A percentile compares a stretch with the other conserved stretches of the same genome.
phyloP scores from a whole-genome alignment of 2,329 filamentous ascomycete genomes.

The Cladosporium sp. region DNA sequence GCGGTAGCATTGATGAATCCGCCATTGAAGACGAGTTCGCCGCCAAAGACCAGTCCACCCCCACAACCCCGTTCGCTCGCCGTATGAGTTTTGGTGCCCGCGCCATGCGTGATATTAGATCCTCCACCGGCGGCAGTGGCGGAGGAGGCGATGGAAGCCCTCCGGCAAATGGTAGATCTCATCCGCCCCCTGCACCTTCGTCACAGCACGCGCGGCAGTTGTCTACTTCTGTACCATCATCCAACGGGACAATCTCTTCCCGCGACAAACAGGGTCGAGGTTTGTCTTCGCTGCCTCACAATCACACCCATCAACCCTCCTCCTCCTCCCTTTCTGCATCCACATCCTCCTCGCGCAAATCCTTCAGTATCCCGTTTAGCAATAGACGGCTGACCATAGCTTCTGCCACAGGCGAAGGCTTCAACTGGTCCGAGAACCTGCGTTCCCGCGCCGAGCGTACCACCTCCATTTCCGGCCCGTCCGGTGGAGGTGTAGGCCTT shows the following conservation, averaged over 20 bases:
- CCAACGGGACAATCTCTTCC: conserved; percentile 45
- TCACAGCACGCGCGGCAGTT: conserved; percentile 19
- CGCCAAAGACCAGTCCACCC: conserved; percentile 41
- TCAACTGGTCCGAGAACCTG: conserved; percentile 97
- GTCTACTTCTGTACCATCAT: conserved; percentile 14
- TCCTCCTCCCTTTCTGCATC: conserved; percentile 8
- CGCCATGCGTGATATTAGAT: conserved; percentile 67
- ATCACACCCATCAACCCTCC: background rate
- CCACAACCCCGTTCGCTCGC: conserved; percentile 71
- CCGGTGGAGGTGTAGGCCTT: conserved; percentile 3
- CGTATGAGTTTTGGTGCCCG: conserved; percentile 88
- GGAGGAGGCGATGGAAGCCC: conserved; percentile 27
- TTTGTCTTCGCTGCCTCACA: conserved; percentile 44
- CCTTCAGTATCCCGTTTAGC: conserved; percentile 14
- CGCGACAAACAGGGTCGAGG: conserved; percentile 54
- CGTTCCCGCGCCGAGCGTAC: conserved; percentile 81
- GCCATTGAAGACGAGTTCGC: conserved; percentile 57
- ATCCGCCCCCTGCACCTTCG: conserved; percentile 25
- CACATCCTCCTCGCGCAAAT: conserved; percentile 32
- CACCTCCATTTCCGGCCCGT: conserved; percentile 44
- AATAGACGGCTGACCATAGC: conserved; percentile 15
- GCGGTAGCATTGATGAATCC: conserved; percentile 43
- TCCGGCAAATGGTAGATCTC: conserved; percentile 33
- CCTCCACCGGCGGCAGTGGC: conserved; percentile 47
- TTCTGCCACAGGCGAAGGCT: conserved; percentile 76